These are phyloP conservation scores for Elsinoe ampelina DNA, from an alignment of 2,329 filamentous ascomycete species.

Conservation along the genomic window DNA sequence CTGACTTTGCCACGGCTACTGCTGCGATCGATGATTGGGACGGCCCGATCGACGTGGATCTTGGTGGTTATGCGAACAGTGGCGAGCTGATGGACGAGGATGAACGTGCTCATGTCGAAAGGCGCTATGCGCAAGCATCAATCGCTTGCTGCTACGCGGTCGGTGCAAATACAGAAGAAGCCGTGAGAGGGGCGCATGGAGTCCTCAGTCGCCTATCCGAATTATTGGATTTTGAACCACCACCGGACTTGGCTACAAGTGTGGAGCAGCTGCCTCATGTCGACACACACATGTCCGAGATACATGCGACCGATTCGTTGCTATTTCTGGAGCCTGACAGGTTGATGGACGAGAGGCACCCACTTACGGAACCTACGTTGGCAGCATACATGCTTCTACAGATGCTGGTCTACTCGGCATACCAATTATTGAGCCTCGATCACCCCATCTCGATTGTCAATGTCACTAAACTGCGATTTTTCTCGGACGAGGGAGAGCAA, in stretches of 20 bases:
- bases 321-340: slow-evolving; percentile 31
- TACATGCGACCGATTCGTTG: slow-evolving; percentile 15
- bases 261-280: slow-evolving; percentile 36
- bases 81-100: slow-evolving; percentile 51
- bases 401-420: slow-evolving; percentile 47
- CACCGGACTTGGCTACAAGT: slow-evolving; percentile 38
- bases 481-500: slow-evolving; percentile 57
- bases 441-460: slow-evolving; percentile 33
- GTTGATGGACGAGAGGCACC: slow-evolving; percentile 52
- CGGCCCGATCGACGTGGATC: slow-evolving; percentile 60
- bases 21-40: slow-evolving; percentile 62
- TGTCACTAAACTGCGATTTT: slow-evolving; percentile 52
- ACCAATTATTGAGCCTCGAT: slow-evolving; percentile 34
- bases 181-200: slow-evolving; percentile 50
- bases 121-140: slow-evolving; percentile 57
- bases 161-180: slow-evolving; percentile 49
- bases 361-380: slow-evolving; percentile 52
- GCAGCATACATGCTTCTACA: slow-evolving; percentile 52
- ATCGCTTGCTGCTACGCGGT: slow-evolving; percentile 60
- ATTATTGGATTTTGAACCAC: slow-evolving; percentile 52
- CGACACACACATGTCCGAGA: slow-evolving; percentile 27
- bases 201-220: slow-evolving; percentile 51
- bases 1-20: slow-evolving; percentile 54
- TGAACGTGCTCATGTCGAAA: slow-evolving; percentile 50
- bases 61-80: slow-evolving; percentile 48